Conservation (phyloP, 2,329 filamentous ascomycete species). For the Aulographum hederae region DNA sequence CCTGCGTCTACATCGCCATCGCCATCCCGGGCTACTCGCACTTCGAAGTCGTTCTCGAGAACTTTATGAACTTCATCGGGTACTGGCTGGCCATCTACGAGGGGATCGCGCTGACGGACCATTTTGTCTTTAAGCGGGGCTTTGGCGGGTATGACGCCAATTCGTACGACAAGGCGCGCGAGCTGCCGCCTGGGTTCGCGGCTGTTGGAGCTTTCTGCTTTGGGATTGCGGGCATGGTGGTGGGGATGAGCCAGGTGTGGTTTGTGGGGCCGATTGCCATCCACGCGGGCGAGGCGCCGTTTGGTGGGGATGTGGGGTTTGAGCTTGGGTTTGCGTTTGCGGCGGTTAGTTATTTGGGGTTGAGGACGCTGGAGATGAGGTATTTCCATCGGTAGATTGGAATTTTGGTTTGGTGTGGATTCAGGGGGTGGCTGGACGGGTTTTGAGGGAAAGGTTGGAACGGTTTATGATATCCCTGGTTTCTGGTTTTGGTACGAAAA, state of each 20-base stretch:
- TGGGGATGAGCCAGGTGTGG: slow-evolving; percentile 55
- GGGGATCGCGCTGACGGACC: slow-evolving; percentile 45
- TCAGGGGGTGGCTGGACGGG: no score
- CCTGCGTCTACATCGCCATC: slow-evolving; percentile 46
- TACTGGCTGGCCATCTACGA: slow-evolving; percentile 65
- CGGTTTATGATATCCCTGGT: no score
- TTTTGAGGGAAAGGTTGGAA: no score
- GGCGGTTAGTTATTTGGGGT: slow-evolving; percentile 29
- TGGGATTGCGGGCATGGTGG: slow-evolving; percentile 46
- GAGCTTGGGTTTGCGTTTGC: slow-evolving; percentile 48
- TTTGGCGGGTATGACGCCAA: slow-evolving; percentile 40
- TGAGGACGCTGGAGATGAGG: slow-evolving; percentile 32
- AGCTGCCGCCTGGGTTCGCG: slow-evolving; percentile 45
- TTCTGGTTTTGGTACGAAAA: no score
- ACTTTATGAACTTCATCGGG: slow-evolving; percentile 39
- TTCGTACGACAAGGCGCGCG: slow-evolving; percentile 36
- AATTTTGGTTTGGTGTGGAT: no score
- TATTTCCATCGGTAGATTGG: slow-evolving; percentile 15
- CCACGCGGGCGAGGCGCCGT: slow-evolving; percentile 31
- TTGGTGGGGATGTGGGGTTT: slow-evolving; percentile 43
- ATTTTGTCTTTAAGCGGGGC: slow-evolving; percentile 48
- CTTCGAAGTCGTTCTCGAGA: slow-evolving; percentile 46
- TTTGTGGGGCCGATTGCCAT: slow-evolving; percentile 46
- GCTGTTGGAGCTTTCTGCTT: slow-evolving; percentile 44
- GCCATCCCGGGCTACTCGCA: slow-evolving; percentile 50